These are phyloP conservation scores for Rhizoclosmatium globosum DNA, from an alignment of 192 early-diverging fungal species.

Conservation along the genomic window DNA sequence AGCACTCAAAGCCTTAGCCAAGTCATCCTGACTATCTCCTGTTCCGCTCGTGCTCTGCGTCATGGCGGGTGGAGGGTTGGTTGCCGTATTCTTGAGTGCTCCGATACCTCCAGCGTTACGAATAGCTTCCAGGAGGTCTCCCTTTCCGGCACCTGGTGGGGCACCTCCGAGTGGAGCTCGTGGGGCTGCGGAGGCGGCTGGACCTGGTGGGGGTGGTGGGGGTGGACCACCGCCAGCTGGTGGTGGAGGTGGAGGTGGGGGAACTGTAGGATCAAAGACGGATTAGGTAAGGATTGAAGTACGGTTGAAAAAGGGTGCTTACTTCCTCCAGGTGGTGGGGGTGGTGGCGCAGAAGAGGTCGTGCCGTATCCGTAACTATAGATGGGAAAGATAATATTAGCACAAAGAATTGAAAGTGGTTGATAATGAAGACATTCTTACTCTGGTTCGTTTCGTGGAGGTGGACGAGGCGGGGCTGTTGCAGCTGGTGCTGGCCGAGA, in stretches of 20 bases:
- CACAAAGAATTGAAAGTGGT: too few species aligned
- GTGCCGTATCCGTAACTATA: slow-evolving; percentile 13
- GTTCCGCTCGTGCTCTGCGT: slow-evolving; percentile 8
- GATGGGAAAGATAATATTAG: too few species aligned
- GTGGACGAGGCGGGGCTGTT: slow-evolving; percentile 19
- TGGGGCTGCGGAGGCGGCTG: slow-evolving; percentile 7
- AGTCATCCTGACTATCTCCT: slow-evolving; percentile 33
- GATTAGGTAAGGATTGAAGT: background rate
- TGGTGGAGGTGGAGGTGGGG: slow-evolving; percentile 41
- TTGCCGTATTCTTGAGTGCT: slow-evolving; percentile 33
- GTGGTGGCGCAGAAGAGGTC: slow-evolving; percentile 28
- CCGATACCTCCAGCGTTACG: slow-evolving; percentile 40
- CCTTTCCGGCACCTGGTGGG: slow-evolving; percentile 1
- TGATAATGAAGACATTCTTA: background rate
- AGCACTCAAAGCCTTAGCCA: slow-evolving; percentile 46
- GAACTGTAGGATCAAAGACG: slow-evolving; percentile 39
- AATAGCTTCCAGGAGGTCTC: slow-evolving; percentile 46
- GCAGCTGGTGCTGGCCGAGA: background rate
- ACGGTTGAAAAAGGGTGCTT: background rate
- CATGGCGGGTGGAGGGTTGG: slow-evolving; percentile 30
- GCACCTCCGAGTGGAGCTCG: background rate
- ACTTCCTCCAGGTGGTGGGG: slow-evolving; percentile 13
- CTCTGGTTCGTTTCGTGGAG: slow-evolving; percentile 7
- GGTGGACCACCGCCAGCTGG: slow-evolving; percentile 40
- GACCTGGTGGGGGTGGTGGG: slow-evolving; percentile 23